Evolutionary conservation across 305 asterid species (phyloP), one percentile per base, ranked within the genome.

Genomic region (Solanum hybrid): DNA sequence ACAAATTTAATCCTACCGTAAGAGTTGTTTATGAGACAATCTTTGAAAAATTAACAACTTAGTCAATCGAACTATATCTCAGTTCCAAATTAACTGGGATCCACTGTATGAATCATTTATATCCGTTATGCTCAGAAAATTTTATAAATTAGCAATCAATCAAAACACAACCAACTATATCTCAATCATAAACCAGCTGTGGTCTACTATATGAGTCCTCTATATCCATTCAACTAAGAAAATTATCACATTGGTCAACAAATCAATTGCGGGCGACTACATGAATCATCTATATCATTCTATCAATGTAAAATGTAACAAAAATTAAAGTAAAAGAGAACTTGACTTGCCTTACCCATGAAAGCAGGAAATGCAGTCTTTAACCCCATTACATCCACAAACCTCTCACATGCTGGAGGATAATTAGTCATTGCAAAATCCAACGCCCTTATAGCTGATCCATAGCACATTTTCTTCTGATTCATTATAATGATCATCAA

Each of bases 301-400:
- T 17, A 15, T 51, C 40, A 8, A 85, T 11, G 42, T 51, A 71
- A 88, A 88, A 88, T 56, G 60, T 78, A 78, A 75, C 29, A 19
- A 24, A 89, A 37, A 9, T 8, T 7, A 81, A 32, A 89, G 73
- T 29, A 81, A 56, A 92, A 90, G 96, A 94, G 88, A 90, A 87
- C 32, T 89, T 94, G 88, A 97, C 99, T 97, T 97, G 98, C 99
- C 99, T 97, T 97, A 95, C 99, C 99, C 99, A 97, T 97, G 91
- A 96, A 97, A 94, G 99, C 99, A 40, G 99, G 99, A 92, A 97
- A 97, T 4, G 97, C 99, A 73, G 99, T 97, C 98, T 95, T 97
- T 88, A 97, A 92, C 72, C 99, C 99, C 98, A 95, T 94, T 71
- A 97, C 99, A 95, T 97, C 99, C 88, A 97, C 92, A 92, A 97